phyloP scores from a whole-genome alignment of 768 basidiomycete species.

The Leccinum barrowsii region DNA sequence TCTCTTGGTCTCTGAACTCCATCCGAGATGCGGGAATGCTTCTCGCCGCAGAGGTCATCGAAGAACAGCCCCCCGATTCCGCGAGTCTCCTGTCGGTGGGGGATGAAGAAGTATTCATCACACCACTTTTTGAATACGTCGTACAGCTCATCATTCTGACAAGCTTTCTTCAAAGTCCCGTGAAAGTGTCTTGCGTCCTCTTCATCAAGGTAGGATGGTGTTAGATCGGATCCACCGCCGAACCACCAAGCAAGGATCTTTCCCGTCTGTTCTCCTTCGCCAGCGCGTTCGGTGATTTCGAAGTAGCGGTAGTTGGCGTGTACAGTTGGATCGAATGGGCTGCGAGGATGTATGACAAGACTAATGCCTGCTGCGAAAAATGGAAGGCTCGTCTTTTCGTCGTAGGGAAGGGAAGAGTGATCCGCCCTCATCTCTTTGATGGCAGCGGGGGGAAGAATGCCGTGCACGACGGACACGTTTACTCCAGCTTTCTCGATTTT shows the following conservation, averaged over 20 bases:
- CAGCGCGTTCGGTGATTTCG: slow-evolving; percentile 66
- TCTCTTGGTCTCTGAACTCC: slow-evolving; percentile 48
- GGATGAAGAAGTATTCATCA: slow-evolving; percentile 94
- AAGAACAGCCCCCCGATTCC: slow-evolving; percentile 97
- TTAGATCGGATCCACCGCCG: slow-evolving; percentile 93
- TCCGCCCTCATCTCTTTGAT: slow-evolving; percentile 95
- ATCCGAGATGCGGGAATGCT: slow-evolving; percentile 59
- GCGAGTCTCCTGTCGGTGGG: slow-evolving; percentile 80
- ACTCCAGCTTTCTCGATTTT: slow-evolving; percentile 95
- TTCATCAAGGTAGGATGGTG: slow-evolving; percentile 87
- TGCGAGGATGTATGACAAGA: slow-evolving; percentile 90
- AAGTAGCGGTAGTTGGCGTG: slow-evolving; percentile 99
- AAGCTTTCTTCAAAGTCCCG: slow-evolving; percentile 66
- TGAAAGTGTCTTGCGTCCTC: slow-evolving; percentile 91
- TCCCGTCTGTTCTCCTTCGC: slow-evolving; percentile 36
- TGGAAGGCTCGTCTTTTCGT: slow-evolving; percentile 63
- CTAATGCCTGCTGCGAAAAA: slow-evolving; percentile 94
- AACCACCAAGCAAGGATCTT: slow-evolving; percentile 94
- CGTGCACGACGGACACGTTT: slow-evolving; percentile 91
- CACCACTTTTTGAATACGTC: slow-evolving; percentile 90
- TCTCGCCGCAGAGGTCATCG: slow-evolving; percentile 77
- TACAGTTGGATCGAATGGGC: slow-evolving; percentile 90
- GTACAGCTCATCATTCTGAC: slow-evolving; percentile 71
- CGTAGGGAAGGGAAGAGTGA: slow-evolving; percentile 70
- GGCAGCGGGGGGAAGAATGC: slow-evolving; percentile 80